A percentile compares a stretch with the other conserved stretches of the same genome.
phyloP scores from a whole-genome alignment of 306 rosid species.

The Trifolium dubium region DNA sequence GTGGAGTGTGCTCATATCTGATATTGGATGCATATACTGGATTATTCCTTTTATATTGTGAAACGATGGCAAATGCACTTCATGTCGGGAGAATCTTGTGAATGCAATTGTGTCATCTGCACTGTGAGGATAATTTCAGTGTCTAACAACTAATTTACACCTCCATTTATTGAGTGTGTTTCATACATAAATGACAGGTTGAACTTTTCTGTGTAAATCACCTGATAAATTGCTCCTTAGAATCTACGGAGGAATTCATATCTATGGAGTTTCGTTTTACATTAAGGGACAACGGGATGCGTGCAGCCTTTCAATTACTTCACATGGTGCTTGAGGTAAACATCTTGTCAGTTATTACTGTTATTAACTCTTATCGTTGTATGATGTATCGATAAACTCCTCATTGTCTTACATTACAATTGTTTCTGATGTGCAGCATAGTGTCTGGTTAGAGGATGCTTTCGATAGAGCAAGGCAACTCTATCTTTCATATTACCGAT shows the following conservation, averaged over 20 bases:
- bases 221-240: slow-evolving; percentile 94
- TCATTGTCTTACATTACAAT: slow-evolving; percentile 18
- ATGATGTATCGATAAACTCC: slow-evolving; percentile 23
- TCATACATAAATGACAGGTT: slow-evolving; percentile 59
- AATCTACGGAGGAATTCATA: slow-evolving; percentile 97
- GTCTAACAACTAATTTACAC: slow-evolving; percentile 27
- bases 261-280: slow-evolving; percentile 99
- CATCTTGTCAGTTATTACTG: slow-evolving; percentile 29
- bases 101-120: neutral
- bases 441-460: slow-evolving; percentile 98
- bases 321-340: slow-evolving; percentile 99
- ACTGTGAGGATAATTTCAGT: slow-evolving; percentile 21
- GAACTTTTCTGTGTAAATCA: slow-evolving; percentile 98
- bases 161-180: slow-evolving; percentile 35
- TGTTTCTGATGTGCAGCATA: slow-evolving; percentile 77
- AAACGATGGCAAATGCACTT: slow-evolving; percentile 18
- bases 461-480: slow-evolving; percentile 94
- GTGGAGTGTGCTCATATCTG: slow-evolving; percentile 4
- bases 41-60: slow-evolving; percentile 28
- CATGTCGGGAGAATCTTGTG: slow-evolving; percentile 3
- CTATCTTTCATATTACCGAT: slow-evolving; percentile 90
- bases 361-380: slow-evolving; percentile 8
- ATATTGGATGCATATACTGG: slow-evolving; percentile 4
- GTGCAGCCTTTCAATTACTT: slow-evolving; percentile 97
- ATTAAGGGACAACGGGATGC: slow-evolving; percentile 93